These are phyloP conservation scores for Pseudomonodictys pantanalensis DNA, from an alignment of 495 filamentous ascomycete genomes.

Conservation along the genomic window DNA sequence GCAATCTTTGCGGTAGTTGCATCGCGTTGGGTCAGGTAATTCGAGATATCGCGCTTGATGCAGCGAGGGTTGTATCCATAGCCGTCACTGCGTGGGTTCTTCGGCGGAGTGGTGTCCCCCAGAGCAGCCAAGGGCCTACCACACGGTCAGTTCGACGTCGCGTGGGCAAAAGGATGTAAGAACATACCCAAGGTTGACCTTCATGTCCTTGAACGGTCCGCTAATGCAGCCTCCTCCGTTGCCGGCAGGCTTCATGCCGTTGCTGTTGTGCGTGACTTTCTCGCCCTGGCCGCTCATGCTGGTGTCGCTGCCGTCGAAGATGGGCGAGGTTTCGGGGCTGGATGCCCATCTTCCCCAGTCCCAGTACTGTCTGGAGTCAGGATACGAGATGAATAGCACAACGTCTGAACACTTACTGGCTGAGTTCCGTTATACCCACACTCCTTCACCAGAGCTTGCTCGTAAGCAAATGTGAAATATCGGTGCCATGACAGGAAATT, in stretches of 20 bases:
- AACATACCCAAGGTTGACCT: conserved; percentile 37
- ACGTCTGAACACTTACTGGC: conserved; percentile 12
- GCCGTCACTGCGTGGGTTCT: conserved; percentile 42
- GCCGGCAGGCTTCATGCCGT: conserved; percentile 24
- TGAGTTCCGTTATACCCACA: conserved; percentile 34
- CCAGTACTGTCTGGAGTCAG: conserved; percentile 27
- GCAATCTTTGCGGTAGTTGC: conserved; percentile 26
- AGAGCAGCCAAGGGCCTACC: conserved; percentile 30
- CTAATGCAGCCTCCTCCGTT: conserved; percentile 29
- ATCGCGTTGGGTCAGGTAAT: conserved; percentile 27
- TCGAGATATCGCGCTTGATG: conserved; percentile 29
- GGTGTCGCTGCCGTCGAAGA: conserved; percentile 32
- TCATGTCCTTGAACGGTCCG: conserved; percentile 30
- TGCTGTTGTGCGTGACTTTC: conserved; percentile 21
- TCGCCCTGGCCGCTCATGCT: conserved; percentile 28
- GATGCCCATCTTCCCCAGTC: conserved; percentile 32
- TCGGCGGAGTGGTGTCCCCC: conserved; percentile 40
- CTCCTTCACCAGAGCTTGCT: conserved; percentile 26
- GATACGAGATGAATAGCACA: neutral
- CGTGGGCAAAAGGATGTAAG: no score
- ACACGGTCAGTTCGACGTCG: conserved; percentile 27
- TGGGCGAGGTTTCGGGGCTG: conserved; percentile 26
- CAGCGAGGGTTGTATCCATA: conserved; percentile 31
- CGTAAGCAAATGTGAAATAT: conserved; percentile 28
- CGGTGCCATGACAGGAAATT: conserved; percentile 34